A percentile compares a stretch with the other conserved stretches of the same genome.
phyloP scores from a whole-genome alignment of 2,329 filamentous ascomycete genomes.

The Pestalotiopsis sp. region DNA sequence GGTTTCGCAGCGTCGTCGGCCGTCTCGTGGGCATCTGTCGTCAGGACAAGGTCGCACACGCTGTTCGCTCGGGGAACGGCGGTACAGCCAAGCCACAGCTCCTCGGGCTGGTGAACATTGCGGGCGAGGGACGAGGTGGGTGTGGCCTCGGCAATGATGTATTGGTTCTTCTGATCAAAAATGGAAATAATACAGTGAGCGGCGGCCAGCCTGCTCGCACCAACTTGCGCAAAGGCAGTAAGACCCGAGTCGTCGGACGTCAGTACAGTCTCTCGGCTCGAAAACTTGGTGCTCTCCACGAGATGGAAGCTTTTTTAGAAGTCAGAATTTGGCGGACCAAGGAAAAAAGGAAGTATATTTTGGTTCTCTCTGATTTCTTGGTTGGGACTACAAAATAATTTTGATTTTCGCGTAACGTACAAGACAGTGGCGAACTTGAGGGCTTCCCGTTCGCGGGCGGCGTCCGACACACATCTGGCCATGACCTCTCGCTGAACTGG shows the following conservation, averaged over 20 bases:
- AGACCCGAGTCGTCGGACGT: conserved; percentile 38
- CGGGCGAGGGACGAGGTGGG: conserved; percentile 36
- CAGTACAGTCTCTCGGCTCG: neutral
- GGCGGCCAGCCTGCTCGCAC: conserved; percentile 42
- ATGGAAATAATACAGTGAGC: conserved; percentile 50
- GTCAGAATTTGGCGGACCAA: neutral
- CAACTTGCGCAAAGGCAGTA: conserved; percentile 54
- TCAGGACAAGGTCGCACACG: conserved; percentile 34
- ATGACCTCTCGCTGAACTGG: neutral
- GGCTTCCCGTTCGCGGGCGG: conserved; percentile 4
- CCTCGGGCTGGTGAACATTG: conserved; percentile 10
- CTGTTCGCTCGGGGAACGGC: conserved; percentile 31
- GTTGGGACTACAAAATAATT: neutral
- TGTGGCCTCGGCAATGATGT: conserved; percentile 55
- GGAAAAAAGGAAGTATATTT: neutral
- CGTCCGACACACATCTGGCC: neutral
- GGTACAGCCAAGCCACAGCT: conserved; percentile 29
- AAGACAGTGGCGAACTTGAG: conserved; percentile 6
- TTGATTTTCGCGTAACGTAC: neutral
- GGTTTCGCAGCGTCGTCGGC: neutral
- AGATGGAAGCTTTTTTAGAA: neutral
- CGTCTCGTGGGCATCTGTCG: conserved; percentile 2
- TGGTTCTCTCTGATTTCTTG: neutral
- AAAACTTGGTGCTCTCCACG: neutral
- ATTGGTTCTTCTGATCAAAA: conserved; percentile 50